Conservation (phyloP, 1,139 yeast genomes). For the Candida sojae region DNA sequence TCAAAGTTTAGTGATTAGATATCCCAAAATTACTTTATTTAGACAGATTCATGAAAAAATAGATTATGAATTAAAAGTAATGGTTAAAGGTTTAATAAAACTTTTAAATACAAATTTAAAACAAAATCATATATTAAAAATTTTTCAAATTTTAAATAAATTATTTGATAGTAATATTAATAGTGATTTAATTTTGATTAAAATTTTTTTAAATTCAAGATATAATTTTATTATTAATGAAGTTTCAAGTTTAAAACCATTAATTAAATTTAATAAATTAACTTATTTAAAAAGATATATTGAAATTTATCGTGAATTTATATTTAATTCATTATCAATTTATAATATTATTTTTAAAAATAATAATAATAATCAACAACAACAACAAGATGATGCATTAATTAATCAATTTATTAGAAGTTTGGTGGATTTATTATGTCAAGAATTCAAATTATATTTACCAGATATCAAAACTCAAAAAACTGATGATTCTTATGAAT, state of each 20-base stretch:
- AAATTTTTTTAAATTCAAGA: slow-evolving; percentile 47
- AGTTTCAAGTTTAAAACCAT: slow-evolving; percentile 55
- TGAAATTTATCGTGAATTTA: slow-evolving; percentile 82
- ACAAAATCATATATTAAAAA: slow-evolving; percentile 75
- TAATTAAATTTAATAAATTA: slow-evolving; percentile 53
- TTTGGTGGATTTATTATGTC: slow-evolving; percentile 28
- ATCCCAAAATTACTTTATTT: slow-evolving; percentile 64
- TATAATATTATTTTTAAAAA: slow-evolving; percentile 61
- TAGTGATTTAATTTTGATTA: slow-evolving; percentile 13
- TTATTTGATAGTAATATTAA: slow-evolving; percentile 26
- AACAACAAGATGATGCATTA: slow-evolving; percentile 19
- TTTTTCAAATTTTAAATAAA: slow-evolving; percentile 72
- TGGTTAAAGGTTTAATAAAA: slow-evolving; percentile 68
- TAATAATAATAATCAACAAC: not conserved
- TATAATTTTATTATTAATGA: slow-evolving; percentile 62
- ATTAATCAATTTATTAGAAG: slow-evolving; percentile 36
- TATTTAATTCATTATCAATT: slow-evolving; percentile 70
- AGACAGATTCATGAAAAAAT: slow-evolving; percentile 56
- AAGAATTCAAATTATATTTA: slow-evolving; percentile 27
- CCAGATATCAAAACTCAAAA: slow-evolving; percentile 19
- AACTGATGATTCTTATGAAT: slow-evolving; percentile 16
- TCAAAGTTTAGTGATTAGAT: slow-evolving; percentile 65
- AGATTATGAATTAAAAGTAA: slow-evolving; percentile 56
- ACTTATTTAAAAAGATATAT: slow-evolving; percentile 75
- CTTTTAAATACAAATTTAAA: slow-evolving; percentile 74